Evolutionary conservation across 192 early-diverging fungal species (phyloP).

Genomic region (Entomortierella parvispora): DNA sequence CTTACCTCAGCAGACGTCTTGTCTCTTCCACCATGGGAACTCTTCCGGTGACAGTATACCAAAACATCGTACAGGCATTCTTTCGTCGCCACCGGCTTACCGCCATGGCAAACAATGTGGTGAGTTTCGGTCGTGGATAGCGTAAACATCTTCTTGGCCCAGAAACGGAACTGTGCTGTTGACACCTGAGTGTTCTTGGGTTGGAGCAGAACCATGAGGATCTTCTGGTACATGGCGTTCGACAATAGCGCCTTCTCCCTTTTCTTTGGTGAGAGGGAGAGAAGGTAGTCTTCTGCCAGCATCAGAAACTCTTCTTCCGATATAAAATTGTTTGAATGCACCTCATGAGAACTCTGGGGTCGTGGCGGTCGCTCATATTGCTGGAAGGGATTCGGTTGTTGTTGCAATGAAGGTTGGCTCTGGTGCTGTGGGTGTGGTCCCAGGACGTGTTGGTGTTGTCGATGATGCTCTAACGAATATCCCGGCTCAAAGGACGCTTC

Average conservation of each 20-base stretch:
- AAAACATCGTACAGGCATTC: slow-evolving; percentile 58
- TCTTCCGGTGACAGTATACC: slow-evolving; percentile 53
- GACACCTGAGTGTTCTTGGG: slow-evolving; percentile 57
- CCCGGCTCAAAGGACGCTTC: not conserved
- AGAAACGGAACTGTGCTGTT: slow-evolving; percentile 61
- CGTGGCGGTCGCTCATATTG: slow-evolving; percentile 4
- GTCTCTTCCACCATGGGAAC: slow-evolving; percentile 59
- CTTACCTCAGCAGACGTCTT: slow-evolving; percentile 60
- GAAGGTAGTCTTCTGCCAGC: slow-evolving; percentile 50
- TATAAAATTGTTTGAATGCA: slow-evolving; percentile 47
- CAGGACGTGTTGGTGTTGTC: not conserved
- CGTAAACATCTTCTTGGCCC: slow-evolving; percentile 62
- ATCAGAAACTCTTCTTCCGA: slow-evolving; percentile 50
- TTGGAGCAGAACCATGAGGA: slow-evolving; percentile 52
- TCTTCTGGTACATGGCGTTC: slow-evolving; percentile 51
- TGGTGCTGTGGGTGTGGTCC: not conserved
- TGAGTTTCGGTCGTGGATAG: slow-evolving; percentile 21
- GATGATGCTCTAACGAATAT: not conserved
- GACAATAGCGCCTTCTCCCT: slow-evolving; percentile 57
- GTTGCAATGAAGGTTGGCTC: not conserved
- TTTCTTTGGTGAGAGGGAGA: slow-evolving; percentile 57
- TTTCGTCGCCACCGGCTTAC: slow-evolving; percentile 57
- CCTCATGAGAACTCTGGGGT: slow-evolving; percentile 19
- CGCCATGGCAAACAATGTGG: slow-evolving; percentile 52
- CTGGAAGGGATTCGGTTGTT: not conserved